Percentiles rank a stretch among this genome's conserved stretches.
Evolutionary conservation across 768 basidiomycete species (phyloP).

Genomic region (Leccinum pellstonianum): DNA sequence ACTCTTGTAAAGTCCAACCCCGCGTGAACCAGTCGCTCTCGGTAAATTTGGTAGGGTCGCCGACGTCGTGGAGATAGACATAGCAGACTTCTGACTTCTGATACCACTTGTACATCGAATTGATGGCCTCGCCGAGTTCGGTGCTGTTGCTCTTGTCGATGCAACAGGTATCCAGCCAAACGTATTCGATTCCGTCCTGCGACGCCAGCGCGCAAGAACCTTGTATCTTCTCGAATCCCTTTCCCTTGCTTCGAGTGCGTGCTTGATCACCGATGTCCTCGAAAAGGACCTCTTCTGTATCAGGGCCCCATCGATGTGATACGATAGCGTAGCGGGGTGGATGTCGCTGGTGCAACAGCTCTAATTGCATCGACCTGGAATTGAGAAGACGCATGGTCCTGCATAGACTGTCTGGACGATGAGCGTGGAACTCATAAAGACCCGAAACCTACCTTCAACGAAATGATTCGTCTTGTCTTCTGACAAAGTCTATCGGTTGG

Average conservation of each 20-base stretch:
- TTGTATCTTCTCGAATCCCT: conserved; percentile 24
- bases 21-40: conserved; percentile 32
- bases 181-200: conserved; percentile 15
- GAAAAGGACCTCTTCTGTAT: conserved; percentile 25
- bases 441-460: conserved; percentile 6
- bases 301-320: conserved; percentile 29
- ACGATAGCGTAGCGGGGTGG: conserved; percentile 23
- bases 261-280: conserved; percentile 21
- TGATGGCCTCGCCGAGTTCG: conserved; percentile 32
- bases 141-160: conserved; percentile 29
- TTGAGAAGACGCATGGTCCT: conserved; percentile 28
- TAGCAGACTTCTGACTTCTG: conserved; percentile 25
- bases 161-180: conserved; percentile 37
- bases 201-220: conserved; percentile 20
- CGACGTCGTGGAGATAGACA: conserved; percentile 29
- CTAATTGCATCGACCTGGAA: conserved; percentile 15
- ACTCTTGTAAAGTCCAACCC: conserved; percentile 34
- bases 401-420: neutral
- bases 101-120: conserved; percentile 37
- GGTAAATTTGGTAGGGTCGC: conserved; percentile 12
- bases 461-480: neutral
- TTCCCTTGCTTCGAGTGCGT: conserved; percentile 12
- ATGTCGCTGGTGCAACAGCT: conserved; percentile 5
- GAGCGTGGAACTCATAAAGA: neutral
- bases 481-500: neutral